Conservation (phyloP, 352 stramenopile genomes). For the Globisporangium solare region DNA sequence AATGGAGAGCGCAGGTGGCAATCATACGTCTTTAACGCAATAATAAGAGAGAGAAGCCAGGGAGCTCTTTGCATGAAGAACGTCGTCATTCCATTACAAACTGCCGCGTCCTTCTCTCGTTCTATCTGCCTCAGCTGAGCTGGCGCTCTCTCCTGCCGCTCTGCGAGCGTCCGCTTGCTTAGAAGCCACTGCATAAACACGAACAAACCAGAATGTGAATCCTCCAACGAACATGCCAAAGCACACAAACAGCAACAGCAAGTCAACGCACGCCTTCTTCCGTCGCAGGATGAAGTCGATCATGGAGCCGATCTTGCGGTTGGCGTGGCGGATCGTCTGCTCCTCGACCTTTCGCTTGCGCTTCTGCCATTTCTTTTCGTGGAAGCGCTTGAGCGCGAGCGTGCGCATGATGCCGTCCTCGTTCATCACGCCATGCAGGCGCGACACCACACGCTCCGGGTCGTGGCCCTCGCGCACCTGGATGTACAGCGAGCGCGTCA, state of each 20-base stretch:
- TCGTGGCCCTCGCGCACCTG: slow-evolving; percentile 49
- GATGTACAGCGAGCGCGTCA: slow-evolving; percentile 39
- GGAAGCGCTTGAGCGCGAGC: slow-evolving; percentile 62
- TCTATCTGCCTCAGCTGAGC: slow-evolving; percentile 2
- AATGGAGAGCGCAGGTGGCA: neutral
- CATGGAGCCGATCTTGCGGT: slow-evolving; percentile 77
- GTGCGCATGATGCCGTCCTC: slow-evolving; percentile 76
- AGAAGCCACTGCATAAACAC: slow-evolving; percentile 20
- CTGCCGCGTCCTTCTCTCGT: neutral
- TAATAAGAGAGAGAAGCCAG: neutral
- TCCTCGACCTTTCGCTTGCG: slow-evolving; percentile 79
- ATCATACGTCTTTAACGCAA: neutral
- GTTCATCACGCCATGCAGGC: slow-evolving; percentile 67
- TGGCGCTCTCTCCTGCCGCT: too few relatives aligned
- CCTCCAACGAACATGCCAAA: neutral
- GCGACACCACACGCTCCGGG: slow-evolving; percentile 39
- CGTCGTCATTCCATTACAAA: slow-evolving; percentile 5
- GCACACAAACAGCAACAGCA: slow-evolving; percentile 1
- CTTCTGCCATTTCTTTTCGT: slow-evolving; percentile 83
- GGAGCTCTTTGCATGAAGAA: slow-evolving; percentile 1
- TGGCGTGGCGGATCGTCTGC: slow-evolving; percentile 73
- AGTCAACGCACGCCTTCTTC: slow-evolving; percentile 70
- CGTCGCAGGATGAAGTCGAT: slow-evolving; percentile 81
- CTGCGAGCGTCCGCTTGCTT: slow-evolving; percentile 2
- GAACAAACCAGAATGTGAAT: neutral